These are phyloP conservation scores for Candolleomyces aberdarensis DNA, from an alignment of 768 basidiomycete species.

Conservation along the genomic window DNA sequence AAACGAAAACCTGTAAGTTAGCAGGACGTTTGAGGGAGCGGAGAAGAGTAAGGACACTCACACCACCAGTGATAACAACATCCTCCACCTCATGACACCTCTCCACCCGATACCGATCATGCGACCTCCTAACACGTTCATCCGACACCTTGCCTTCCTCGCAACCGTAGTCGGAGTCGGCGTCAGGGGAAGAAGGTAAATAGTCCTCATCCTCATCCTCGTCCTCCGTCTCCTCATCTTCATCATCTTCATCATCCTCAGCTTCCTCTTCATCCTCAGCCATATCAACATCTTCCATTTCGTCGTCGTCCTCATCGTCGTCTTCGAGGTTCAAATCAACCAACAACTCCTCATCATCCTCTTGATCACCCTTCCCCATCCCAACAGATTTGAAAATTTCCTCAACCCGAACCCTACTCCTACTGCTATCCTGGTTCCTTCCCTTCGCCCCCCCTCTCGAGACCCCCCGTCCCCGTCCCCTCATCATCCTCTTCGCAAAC, in stretches of 20 bases:
- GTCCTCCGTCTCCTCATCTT: slow-evolving; percentile 10
- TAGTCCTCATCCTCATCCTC: slow-evolving; percentile 18
- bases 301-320: slow-evolving; percentile 13
- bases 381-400: slow-evolving; percentile 12
- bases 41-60: slow-evolving; percentile 23
- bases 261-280: slow-evolving; percentile 15
- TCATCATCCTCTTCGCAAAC: slow-evolving; percentile 3
- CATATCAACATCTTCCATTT: slow-evolving; percentile 10
- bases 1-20: neutral
- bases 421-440: neutral
- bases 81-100: slow-evolving; percentile 49
- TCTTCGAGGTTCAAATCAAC: slow-evolving; percentile 3
- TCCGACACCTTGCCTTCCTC: no score
- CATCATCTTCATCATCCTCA: slow-evolving; percentile 18
- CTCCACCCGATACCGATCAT: slow-evolving; percentile 15
- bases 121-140: neutral
- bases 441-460: slow-evolving; percentile 7
- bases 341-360: slow-evolving; percentile 3
- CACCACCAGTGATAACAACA: slow-evolving; percentile 59
- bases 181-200: slow-evolving; percentile 16
- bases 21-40: neutral
- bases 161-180: neutral
- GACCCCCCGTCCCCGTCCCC: slow-evolving; percentile 11
- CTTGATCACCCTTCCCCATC: slow-evolving; percentile 5
- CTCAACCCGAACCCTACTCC: slow-evolving; percentile 7